Evolutionary conservation across 83 land plant species (phyloP), one percentile per base, ranked within the genome.

Genomic region (Larix sibirica): DNA sequence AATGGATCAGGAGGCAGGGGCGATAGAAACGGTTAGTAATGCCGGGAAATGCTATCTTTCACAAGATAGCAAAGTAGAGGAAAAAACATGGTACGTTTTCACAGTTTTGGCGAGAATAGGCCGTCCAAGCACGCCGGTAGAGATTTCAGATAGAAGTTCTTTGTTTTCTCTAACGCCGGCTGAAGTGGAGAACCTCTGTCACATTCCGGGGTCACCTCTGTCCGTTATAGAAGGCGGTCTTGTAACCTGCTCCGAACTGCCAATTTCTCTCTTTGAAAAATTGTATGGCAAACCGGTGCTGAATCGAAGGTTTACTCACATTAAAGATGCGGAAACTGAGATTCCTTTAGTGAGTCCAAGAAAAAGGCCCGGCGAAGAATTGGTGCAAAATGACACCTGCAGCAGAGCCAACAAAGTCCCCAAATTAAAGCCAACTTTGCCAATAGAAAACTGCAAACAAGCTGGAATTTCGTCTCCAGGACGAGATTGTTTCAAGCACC

Each of bases 171-270:
- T 79, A 28, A 54, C 80, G 42, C 81, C 87, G 0, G 90, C 65
- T 21, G 21, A 74, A 60, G 83, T 88, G 8, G 79, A 61, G 70
- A 21, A 20, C 13, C 83, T 85, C 13, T 88, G 90, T 33, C 14
- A 70, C 62, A 76, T 88, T 67, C 90, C 83, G 1, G 68, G 65
- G 4, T 88, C 90, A 17, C 90, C 90, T 44, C 77, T 88, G 16
- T 61, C 18, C 28, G 66, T 80, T 33, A 47, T 77, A 24, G 81
- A 20, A 23, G 81, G 62, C 24, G 20, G 76, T 28, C 50, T 73
- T 31, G 85, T 88, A 18, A 80, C 81, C 4, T 80, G n/a, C 61
- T 85, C 87, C 2, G 61, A 9, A 6, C 13, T 23, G 10, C 80
- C 81, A 18, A 6, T 80, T 4, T 42, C 21, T 18, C 42, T 47